A percentile compares a stretch with the other conserved stretches of the same genome.
Evolutionary conservation across 257 asterid species (phyloP).

Genomic region (Capsicum baccatum): DNA sequence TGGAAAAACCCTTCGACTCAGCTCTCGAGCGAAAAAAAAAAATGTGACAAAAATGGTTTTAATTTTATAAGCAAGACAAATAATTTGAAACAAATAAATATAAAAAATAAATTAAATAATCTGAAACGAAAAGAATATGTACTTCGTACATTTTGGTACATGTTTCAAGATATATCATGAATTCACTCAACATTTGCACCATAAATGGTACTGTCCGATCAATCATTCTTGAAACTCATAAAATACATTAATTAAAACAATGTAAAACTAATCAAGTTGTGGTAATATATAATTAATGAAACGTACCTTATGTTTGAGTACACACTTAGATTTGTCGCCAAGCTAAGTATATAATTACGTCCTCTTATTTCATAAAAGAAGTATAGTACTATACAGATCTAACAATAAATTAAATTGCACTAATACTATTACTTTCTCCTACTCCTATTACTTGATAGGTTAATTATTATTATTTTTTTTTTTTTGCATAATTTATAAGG

Average conservation of each 20-base stretch:
- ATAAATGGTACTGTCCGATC: not conserved
- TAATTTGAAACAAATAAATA: no score
- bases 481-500: no score
- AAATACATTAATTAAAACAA: not conserved
- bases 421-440: no score
- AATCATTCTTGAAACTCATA: constrained; percentile 19
- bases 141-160: not conserved
- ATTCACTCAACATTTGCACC: not conserved
- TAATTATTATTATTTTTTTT: no score
- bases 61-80: no score
- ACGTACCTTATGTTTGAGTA: not conserved
- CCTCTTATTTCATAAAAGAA: not conserved
- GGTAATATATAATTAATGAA: not conserved
- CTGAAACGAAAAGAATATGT: no score
- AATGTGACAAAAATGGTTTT: no score
- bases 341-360: not conserved
- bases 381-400: not conserved
- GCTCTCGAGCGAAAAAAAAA: no score
- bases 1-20: no score
- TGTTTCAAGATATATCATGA: not conserved
- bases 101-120: no score
- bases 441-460: no score
- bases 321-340: constrained; percentile 9
- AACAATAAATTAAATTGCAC: no score
- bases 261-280: not conserved